A percentile compares a stretch with the other conserved stretches of the same genome.
phyloP scores from a whole-genome alignment of 2,329 filamentous ascomycete species.

The Penicillium olsonii region DNA sequence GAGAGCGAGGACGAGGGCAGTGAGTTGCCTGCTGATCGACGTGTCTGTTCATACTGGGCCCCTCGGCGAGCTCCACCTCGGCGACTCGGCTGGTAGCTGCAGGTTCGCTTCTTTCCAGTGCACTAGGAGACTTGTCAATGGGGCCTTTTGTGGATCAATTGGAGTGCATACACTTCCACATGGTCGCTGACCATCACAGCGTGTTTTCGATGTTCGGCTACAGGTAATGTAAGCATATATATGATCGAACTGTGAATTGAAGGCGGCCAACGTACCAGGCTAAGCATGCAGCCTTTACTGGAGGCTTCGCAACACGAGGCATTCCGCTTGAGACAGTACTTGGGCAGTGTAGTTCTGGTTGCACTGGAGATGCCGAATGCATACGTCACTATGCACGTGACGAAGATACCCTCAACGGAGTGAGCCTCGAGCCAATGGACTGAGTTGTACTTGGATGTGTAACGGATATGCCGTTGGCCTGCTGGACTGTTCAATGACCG shows the following conservation, averaged over 20 bases:
- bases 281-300: slow-evolving; percentile 3
- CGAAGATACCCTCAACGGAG: not conserved
- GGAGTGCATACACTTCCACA: slow-evolving; percentile 21
- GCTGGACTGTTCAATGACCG: not conserved
- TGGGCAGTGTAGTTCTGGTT: no score
- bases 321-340: no score
- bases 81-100: slow-evolving; percentile 25
- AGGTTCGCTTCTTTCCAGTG: slow-evolving; percentile 13
- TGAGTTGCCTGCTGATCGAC: slow-evolving; percentile 1
- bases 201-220: slow-evolving; percentile 26
- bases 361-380: not conserved
- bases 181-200: slow-evolving; percentile 26
- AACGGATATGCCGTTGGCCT: not conserved
- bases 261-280: not conserved
- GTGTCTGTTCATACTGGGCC: slow-evolving; percentile 13
- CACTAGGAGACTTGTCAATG: slow-evolving; percentile 13
- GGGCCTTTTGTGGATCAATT: not conserved
- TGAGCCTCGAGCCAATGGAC: not conserved
- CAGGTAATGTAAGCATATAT: not conserved
- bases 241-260: not conserved
- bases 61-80: slow-evolving; percentile 27
- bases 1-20: slow-evolving; percentile 2
- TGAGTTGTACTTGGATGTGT: not conserved
- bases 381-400: slow-evolving; percentile 5
- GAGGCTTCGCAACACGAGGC: not conserved